A percentile compares a stretch with the other conserved stretches of the same genome.
These are phyloP conservation scores for Funneliformis caledonium DNA, from an alignment of 371 early-diverging fungal genomes.

Conservation along the genomic window DNA sequence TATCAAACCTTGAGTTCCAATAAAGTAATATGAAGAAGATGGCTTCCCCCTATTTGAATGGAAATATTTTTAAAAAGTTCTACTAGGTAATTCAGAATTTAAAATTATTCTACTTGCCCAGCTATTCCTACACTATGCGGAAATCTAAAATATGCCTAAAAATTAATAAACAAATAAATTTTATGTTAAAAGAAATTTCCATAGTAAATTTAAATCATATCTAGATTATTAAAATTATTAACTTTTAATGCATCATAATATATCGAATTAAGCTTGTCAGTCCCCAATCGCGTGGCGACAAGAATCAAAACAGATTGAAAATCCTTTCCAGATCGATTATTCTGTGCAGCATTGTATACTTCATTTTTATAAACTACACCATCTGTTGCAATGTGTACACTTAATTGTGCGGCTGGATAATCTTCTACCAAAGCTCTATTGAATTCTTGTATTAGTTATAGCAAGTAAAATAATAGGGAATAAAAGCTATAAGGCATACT, in stretches of 20 bases:
- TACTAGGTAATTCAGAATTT: background rate
- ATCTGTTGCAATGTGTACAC: constrained; percentile 75
- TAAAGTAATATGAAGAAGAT: constrained; percentile 91
- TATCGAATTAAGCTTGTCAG: constrained; percentile 78
- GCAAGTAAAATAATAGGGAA: constrained; percentile 5
- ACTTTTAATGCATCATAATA: constrained; percentile 78
- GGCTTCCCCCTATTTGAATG: constrained; percentile 81
- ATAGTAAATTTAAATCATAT: constrained; percentile 10
- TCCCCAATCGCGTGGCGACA: constrained; percentile 86
- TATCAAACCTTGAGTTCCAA: constrained; percentile 75
- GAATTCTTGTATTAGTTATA: background rate
- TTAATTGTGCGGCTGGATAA: constrained; percentile 63
- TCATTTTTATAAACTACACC: constrained; percentile 71
- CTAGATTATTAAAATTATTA: constrained; percentile 22
- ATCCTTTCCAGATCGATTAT: constrained; percentile 40
- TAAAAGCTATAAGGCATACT: constrained; percentile 55
- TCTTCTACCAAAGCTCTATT: constrained; percentile 70
- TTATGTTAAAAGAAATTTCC: background rate
- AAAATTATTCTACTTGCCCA: constrained; percentile 60
- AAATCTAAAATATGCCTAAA: constrained; percentile 68
- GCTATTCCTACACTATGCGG: constrained; percentile 88
- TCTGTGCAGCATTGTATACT: constrained; percentile 41
- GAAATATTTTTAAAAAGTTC: background rate
- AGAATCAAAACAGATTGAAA: constrained; percentile 80
- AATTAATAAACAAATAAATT: constrained; percentile 28